phyloP scores from a whole-genome alignment of 2,329 filamentous ascomycete species.

The Fusarium acutatum region DNA sequence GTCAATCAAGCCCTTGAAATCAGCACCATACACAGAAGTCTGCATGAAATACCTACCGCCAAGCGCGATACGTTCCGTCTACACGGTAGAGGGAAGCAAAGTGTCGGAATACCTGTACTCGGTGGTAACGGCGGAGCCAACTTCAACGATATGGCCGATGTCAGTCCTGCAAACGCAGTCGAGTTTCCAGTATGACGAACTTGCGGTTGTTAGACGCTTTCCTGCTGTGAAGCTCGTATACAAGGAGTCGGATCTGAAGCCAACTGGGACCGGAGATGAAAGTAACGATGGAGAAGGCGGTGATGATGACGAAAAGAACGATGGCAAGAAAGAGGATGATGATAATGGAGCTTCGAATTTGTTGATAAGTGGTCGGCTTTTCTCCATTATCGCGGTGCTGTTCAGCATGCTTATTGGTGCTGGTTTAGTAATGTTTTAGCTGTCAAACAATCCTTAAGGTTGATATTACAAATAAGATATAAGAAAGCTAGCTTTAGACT shows the following conservation, averaged over 20 bases:
- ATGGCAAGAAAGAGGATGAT: not conserved
- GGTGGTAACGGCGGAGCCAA: not conserved
- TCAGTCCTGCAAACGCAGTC: not conserved
- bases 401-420: conserved; percentile 19
- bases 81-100: not conserved
- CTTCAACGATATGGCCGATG: not conserved
- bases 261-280: rapidly evolving
- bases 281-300: no score
- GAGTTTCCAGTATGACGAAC: not conserved
- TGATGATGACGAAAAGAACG: rapidly evolving
- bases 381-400: not conserved
- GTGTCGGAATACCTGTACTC: not conserved
- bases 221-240: conserved; percentile 24
- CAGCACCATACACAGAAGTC: not conserved
- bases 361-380: not conserved
- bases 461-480: no score
- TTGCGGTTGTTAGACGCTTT: not conserved
- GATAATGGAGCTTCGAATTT: not conserved
- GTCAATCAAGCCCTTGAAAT: not conserved
- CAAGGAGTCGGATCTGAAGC: conserved; percentile 5
- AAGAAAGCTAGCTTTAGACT: not conserved
- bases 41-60: not conserved
- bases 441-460: rapidly evolving
- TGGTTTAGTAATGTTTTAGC: conserved; percentile 13
- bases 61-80: not conserved